Percentiles rank a stretch among this genome's conserved stretches.
These are phyloP conservation scores for Bacidia gigantensis DNA, from an alignment of 495 filamentous ascomycete genomes.

Conservation along the genomic window DNA sequence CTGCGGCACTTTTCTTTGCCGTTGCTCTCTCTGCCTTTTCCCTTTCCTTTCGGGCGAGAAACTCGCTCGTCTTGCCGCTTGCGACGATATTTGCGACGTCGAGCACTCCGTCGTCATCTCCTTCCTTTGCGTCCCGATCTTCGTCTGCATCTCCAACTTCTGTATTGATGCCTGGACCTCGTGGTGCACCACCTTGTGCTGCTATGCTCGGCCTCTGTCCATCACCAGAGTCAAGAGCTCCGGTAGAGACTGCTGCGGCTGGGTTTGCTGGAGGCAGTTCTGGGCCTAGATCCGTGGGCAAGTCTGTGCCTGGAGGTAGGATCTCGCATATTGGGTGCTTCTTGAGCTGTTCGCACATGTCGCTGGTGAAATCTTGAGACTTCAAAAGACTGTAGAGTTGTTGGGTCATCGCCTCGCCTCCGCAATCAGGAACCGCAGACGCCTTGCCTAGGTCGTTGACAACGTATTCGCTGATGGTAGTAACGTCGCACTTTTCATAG, in stretches of 20 bases:
- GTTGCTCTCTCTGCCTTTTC: slow-evolving; percentile 65
- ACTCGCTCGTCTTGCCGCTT: slow-evolving; percentile 83
- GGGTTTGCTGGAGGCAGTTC: slow-evolving; percentile 46
- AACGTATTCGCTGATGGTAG: slow-evolving; percentile 66
- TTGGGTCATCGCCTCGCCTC: slow-evolving; percentile 81
- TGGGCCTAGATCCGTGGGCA: slow-evolving; percentile 38
- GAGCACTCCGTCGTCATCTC: slow-evolving; percentile 57
- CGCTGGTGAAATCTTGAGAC: slow-evolving; percentile 54
- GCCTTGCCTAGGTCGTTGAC: slow-evolving; percentile 48
- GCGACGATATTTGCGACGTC: slow-evolving; percentile 90
- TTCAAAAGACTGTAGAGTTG: slow-evolving; percentile 55
- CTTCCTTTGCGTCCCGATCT: slow-evolving; percentile 33
- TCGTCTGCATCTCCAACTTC: slow-evolving; percentile 38
- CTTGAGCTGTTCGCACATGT: slow-evolving; percentile 95
- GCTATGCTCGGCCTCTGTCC: slow-evolving; percentile 19
- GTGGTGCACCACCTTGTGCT: slow-evolving; percentile 24
- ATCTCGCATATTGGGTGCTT: slow-evolving; percentile 79
- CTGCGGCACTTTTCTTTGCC: slow-evolving; percentile 34
- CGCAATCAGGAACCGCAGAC: slow-evolving; percentile 52
- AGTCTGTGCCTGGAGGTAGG: slow-evolving; percentile 49
- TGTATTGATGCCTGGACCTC: slow-evolving; percentile 39
- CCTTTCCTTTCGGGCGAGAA: slow-evolving; percentile 78
- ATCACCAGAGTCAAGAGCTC: slow-evolving; percentile 28
- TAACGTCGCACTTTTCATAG: slow-evolving; percentile 79
- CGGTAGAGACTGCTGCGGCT: slow-evolving; percentile 40